Percentiles rank a stretch among this genome's conserved stretches.
Evolutionary conservation across 2,329 filamentous ascomycete genomes (phyloP).

Genomic region (Nothopassalora personata): DNA sequence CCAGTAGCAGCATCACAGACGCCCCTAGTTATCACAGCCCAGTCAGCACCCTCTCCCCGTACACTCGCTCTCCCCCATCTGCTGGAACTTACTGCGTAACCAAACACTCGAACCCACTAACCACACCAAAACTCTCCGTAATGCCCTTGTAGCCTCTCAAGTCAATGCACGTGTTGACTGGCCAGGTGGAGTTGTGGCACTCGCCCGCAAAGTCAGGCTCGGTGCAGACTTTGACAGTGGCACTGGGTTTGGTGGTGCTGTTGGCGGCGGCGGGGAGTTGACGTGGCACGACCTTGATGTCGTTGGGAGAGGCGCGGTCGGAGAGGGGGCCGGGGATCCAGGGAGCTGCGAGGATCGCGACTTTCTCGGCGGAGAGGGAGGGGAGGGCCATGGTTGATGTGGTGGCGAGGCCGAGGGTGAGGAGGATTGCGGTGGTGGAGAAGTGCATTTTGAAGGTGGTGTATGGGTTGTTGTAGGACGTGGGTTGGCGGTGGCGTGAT

Average conservation of each 20-base stretch:
- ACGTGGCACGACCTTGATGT: not conserved
- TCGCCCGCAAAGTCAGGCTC: conserved; percentile 25
- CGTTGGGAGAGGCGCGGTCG: not conserved
- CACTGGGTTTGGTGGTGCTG: conserved; percentile 3
- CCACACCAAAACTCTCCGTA: conserved; percentile 21
- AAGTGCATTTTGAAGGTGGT: not conserved
- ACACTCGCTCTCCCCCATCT: not conserved
- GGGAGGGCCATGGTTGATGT: not conserved
- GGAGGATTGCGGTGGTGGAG: not conserved
- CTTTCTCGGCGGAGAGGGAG: not conserved
- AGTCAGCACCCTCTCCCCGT: not conserved
- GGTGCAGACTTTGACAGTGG: conserved; percentile 30
- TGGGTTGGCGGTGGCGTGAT: not conserved
- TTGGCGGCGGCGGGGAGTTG: not conserved
- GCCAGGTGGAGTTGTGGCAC: conserved; percentile 21
- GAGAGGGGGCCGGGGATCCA: not conserved
- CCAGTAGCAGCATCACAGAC: conserved; percentile 18
- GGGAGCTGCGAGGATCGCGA: not conserved
- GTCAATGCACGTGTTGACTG: conserved; percentile 23
- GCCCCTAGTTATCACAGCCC: conserved; percentile 2
- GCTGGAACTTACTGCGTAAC: conserved; percentile 26
- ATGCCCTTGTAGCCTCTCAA: conserved; percentile 26
- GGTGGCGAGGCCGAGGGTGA: not conserved
- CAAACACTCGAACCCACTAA: conserved; percentile 24
- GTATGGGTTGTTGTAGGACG: not conserved